These are phyloP conservation scores for Endotrypanum monterogeii DNA, from an alignment of 208 protist genomes.

Conservation along the genomic window DNA sequence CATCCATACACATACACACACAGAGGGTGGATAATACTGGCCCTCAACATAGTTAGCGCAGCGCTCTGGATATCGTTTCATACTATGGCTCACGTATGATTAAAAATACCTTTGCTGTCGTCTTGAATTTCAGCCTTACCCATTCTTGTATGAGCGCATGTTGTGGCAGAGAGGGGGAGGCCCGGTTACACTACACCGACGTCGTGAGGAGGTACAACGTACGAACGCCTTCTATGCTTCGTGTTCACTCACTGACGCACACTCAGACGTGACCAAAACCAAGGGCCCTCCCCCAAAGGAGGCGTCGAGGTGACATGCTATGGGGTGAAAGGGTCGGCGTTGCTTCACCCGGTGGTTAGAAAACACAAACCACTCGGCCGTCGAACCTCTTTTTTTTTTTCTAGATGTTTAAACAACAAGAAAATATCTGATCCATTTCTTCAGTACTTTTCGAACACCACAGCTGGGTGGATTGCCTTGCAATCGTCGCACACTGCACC, in stretches of 20 bases:
- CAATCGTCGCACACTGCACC: constrained; percentile 74
- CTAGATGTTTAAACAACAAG: background rate
- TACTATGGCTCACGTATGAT: background rate
- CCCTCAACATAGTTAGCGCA: background rate
- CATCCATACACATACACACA: constrained; percentile 13
- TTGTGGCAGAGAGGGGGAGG: background rate
- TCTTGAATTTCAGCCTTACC: background rate
- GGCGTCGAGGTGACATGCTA: background rate
- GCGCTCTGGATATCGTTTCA: background rate
- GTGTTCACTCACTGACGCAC: too few relatives aligned
- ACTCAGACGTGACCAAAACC: too few relatives aligned
- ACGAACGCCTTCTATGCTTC: background rate
- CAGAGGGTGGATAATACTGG: background rate
- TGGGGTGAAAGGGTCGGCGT: background rate
- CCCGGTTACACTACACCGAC: background rate
- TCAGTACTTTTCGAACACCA: constrained; percentile 67
- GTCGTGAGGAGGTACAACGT: background rate
- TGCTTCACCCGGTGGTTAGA: background rate
- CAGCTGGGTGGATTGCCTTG: constrained; percentile 45
- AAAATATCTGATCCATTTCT: background rate
- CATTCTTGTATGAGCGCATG: background rate
- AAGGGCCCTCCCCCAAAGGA: background rate
- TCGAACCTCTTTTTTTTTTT: too few relatives aligned
- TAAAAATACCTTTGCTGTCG: background rate
- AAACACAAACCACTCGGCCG: too few relatives aligned